Evolutionary conservation across 1,139 yeast species (phyloP).

Genomic region (Schwanniomyces etchellsii): DNA sequence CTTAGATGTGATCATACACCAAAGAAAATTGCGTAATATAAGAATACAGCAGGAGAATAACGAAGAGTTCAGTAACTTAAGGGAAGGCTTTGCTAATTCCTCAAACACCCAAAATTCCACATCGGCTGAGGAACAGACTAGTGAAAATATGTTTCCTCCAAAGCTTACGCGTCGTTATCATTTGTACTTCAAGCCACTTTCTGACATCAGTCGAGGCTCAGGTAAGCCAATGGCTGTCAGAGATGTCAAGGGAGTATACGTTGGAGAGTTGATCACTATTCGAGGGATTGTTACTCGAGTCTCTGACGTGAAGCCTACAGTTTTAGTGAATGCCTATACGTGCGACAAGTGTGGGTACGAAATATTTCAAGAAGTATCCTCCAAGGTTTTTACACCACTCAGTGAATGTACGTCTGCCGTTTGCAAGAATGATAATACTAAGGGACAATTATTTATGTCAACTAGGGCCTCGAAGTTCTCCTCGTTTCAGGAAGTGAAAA

Average conservation of each 20-base stretch:
- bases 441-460: constrained; percentile 87
- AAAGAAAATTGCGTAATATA: constrained; percentile 77
- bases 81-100: constrained; percentile 25
- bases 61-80: constrained; percentile 41
- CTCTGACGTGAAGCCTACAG: constrained; percentile 92
- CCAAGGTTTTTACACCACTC: constrained; percentile 80
- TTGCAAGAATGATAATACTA: constrained; percentile 72
- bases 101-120: constrained; percentile 9
- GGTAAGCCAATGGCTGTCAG: constrained; percentile 77
- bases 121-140: constrained; percentile 14
- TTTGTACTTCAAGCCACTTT: constrained; percentile 79
- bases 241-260: constrained; percentile 75
- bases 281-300: constrained; percentile 95
- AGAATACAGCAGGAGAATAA: constrained; percentile 63
- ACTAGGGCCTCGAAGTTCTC: constrained; percentile 94
- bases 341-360: constrained; percentile 98
- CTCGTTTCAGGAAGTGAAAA: constrained; percentile 90
- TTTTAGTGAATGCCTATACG: constrained; percentile 88
- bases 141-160: constrained; percentile 66
- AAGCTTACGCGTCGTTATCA: constrained; percentile 81
- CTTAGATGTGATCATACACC: constrained; percentile 86
- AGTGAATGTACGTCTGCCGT: constrained; percentile 78
- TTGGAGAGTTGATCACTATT: constrained; percentile 85
- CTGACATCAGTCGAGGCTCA: constrained; percentile 32
- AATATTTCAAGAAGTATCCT: constrained; percentile 88